Evolutionary conservation across 2,329 filamentous ascomycete species (phyloP).

Genomic region (Graphilbum ipis-grandicollis): DNA sequence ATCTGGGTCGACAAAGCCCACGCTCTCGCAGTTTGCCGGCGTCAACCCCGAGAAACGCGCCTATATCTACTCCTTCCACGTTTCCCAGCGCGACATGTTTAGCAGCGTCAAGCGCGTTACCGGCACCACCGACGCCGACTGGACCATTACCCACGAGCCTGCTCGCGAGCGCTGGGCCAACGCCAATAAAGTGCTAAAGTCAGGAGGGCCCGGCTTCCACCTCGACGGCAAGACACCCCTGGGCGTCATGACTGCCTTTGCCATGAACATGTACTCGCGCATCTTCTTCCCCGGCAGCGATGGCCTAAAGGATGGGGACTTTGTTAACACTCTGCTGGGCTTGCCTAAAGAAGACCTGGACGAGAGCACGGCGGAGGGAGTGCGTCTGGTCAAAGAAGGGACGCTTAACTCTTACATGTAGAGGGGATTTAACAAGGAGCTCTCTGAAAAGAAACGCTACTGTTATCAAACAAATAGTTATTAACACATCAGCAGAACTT

Average conservation of each 20-base stretch:
- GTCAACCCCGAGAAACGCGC: slow-evolving; percentile 17
- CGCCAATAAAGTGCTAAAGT: slow-evolving; percentile 22
- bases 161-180: slow-evolving; percentile 28
- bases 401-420: neutral
- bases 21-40: slow-evolving; percentile 5
- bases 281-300: slow-evolving; percentile 31
- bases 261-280: slow-evolving; percentile 34
- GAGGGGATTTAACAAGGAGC: too few relatives aligned
- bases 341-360: slow-evolving; percentile 42
- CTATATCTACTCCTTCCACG: slow-evolving; percentile 36
- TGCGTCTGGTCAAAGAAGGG: slow-evolving; percentile 22
- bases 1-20: neutral
- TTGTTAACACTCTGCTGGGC: slow-evolving; percentile 35
- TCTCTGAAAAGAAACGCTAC: too few relatives aligned
- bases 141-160: slow-evolving; percentile 34
- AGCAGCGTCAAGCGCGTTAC: slow-evolving; percentile 40
- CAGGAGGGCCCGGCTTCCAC: slow-evolving; percentile 1
- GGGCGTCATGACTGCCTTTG: slow-evolving; percentile 23
- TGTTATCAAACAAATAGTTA: too few relatives aligned
- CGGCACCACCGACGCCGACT: slow-evolving; percentile 38
- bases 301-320: slow-evolving; percentile 19
- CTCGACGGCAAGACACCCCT: slow-evolving; percentile 16
- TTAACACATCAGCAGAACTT: too few relatives aligned
- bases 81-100: slow-evolving; percentile 49
- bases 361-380: slow-evolving; percentile 28